These are phyloP conservation scores for Carex parvula DNA, from an alignment of 176 grass and related monocot genomes.

Conservation along the genomic window DNA sequence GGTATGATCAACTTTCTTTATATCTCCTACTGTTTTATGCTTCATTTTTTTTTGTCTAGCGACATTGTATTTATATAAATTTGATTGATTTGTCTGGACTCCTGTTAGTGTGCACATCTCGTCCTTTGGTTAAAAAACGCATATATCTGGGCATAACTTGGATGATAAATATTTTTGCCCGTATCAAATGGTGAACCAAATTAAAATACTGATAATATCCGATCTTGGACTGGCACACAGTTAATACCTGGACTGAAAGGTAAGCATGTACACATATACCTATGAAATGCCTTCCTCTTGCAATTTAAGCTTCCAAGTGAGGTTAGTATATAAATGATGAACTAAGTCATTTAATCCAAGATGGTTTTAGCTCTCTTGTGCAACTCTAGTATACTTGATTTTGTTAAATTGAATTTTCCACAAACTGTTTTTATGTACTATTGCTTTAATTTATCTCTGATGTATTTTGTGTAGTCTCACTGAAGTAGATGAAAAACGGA, in stretches of 20 bases:
- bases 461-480: not conserved
- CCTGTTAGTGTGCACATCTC: not conserved
- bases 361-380: too few relatives aligned
- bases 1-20: not conserved
- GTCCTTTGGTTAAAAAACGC: not conserved
- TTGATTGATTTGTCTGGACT: not conserved
- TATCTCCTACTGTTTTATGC: not conserved
- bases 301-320: not conserved
- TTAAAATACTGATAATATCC: not conserved
- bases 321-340: not conserved
- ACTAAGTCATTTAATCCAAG: too few relatives aligned
- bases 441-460: not conserved
- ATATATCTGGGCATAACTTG: not conserved
- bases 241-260: not conserved
- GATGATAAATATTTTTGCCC: not conserved
- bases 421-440: not conserved
- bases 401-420: too few relatives aligned
- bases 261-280: not conserved
- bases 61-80: not conserved
- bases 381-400: not conserved
- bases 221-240: not conserved
- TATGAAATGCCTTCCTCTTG: not conserved
- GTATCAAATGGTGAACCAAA: not conserved
- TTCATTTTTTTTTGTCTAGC: not conserved
- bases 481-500: not conserved